Evolutionary conservation across 345 rosid species (phyloP), one percentile per base, ranked within the genome.

Genomic region (Cochlearia excelsa): DNA sequence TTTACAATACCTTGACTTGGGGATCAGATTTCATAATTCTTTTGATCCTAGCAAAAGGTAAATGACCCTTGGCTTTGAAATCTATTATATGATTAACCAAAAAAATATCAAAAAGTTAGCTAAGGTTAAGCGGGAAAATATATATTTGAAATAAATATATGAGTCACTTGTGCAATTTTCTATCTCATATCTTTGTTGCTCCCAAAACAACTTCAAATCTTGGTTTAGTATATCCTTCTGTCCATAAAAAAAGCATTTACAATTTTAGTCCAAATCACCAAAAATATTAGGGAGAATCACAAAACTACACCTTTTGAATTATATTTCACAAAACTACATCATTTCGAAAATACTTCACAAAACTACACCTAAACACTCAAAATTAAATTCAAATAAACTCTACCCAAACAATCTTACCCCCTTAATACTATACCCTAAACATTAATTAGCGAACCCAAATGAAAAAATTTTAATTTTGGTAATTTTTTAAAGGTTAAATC

Each of bases 11-110:
- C 63, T 44, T 33, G 51, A 58, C 51, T 9, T 58, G 1, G 31
- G 42, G 63, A 58, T 58, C 41, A 1, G 42, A 58, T 45, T 58
- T 58, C 50, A 58, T 58, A 26, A 58, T 9, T 45, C 4, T 9
- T 58, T 45, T 58, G 2, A 58, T 26, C 53, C 34, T 59, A n/a
- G 44, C 9, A 10, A 34, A 8, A 5, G 63, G 26, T 6, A 46
- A 46, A 7, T 2, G n/a, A 3, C 16, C 9, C 3, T 5, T 2
- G 5, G 0, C 23, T 1, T 28, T 26, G 4, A 29, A 29, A 4
- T 11, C 34, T 16, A 16, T 16, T 16, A 16, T 59, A 4, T 23
- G 31, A 26, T 46, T 9, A 30, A 59, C 44, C 43, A 16, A 10
- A 46, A 46, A 59, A 9, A 1, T 9, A 26, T 6, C 7, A 46